phyloP scores from a whole-genome alignment of 805 yeast genomes.

The Suhomyces prunicola region DNA sequence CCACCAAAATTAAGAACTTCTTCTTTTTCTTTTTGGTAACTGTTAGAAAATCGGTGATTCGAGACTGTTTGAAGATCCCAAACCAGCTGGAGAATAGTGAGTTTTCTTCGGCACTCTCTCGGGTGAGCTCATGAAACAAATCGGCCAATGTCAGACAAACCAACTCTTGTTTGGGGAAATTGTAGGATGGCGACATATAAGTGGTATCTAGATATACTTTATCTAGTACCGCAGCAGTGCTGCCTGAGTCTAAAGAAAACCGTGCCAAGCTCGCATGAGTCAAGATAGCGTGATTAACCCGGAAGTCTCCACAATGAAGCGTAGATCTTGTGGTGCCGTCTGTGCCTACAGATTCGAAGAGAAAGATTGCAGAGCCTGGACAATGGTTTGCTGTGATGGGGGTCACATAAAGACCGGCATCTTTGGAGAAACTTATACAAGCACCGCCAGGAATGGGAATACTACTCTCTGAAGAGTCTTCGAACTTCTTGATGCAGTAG shows the following conservation, averaged over 20 bases:
- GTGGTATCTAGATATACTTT: slow-evolving; percentile 86
- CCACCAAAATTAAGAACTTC: slow-evolving; percentile 61
- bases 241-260: slow-evolving; percentile 13
- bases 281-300: slow-evolving; percentile 60
- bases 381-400: slow-evolving; percentile 90
- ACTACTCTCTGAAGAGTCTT: background rate
- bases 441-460: slow-evolving; percentile 15
- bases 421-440: slow-evolving; percentile 5
- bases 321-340: slow-evolving; percentile 26
- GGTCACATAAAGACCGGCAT: slow-evolving; percentile 48
- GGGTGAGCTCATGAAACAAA: slow-evolving; percentile 43
- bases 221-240: slow-evolving; percentile 36
- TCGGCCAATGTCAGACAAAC: slow-evolving; percentile 62
- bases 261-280: slow-evolving; percentile 27
- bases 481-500: slow-evolving; percentile 26
- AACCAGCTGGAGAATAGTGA: slow-evolving; percentile 29
- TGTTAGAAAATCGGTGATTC: slow-evolving; percentile 37
- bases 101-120: slow-evolving; percentile 7
- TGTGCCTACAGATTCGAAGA: slow-evolving; percentile 51
- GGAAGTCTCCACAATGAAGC: slow-evolving; percentile 91
- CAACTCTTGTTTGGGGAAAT: slow-evolving; percentile 72
- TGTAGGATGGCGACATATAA: slow-evolving; percentile 69
- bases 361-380: slow-evolving; percentile 87
- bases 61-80: slow-evolving; percentile 32
- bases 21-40: slow-evolving; percentile 21